Conservation (phyloP, 768 basidiomycete genomes). For the Fistulinella prunicolor region DNA sequence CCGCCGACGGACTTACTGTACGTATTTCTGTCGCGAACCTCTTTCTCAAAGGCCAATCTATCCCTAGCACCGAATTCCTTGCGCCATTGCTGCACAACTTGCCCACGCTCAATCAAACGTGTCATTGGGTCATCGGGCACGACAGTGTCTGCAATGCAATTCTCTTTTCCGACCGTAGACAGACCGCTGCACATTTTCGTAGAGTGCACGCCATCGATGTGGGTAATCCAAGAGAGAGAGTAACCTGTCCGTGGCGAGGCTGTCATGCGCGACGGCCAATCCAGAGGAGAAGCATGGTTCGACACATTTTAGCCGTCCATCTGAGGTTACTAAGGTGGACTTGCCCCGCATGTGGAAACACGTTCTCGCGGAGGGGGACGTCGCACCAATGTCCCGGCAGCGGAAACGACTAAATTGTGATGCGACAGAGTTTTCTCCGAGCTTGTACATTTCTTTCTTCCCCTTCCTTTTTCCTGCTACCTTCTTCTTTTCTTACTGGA, state of each 20-base stretch:
- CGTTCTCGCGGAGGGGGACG: conserved; percentile 1
- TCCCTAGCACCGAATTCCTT: neutral
- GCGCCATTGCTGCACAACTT: neutral
- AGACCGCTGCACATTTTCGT: neutral
- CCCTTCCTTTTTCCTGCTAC: too few species aligned
- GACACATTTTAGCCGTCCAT: conserved; percentile 2
- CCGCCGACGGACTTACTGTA: neutral
- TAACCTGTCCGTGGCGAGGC: neutral
- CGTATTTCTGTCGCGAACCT: neutral
- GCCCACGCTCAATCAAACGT: neutral
- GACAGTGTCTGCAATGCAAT: neutral
- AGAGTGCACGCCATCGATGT: neutral
- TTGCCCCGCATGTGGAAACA: neutral
- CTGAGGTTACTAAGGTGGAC: conserved; percentile 3
- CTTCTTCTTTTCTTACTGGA: too few species aligned
- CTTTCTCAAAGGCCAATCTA: neutral
- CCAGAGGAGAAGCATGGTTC: neutral
- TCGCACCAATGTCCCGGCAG: neutral
- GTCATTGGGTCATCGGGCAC: neutral
- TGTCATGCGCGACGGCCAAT: neutral
- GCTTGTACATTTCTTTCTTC: too few species aligned
- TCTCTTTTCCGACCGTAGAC: neutral
- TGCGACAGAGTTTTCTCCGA: too few species aligned
- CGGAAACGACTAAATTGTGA: too few species aligned
- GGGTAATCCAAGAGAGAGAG: neutral